phyloP scores from a whole-genome alignment of 2,329 filamentous ascomycete species.

The Colletotrichum salicis region DNA sequence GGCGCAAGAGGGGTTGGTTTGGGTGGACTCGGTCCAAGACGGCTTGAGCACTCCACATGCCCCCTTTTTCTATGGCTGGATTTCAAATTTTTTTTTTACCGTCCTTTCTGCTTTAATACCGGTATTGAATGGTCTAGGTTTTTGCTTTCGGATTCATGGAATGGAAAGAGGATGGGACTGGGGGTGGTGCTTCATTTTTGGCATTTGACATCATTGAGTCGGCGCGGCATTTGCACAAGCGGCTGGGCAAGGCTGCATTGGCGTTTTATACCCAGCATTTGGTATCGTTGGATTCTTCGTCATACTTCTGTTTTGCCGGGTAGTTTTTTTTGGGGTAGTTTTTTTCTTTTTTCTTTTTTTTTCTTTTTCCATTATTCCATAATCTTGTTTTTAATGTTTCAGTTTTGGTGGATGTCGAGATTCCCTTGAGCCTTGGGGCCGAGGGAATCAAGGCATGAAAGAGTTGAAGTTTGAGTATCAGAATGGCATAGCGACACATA shows the following conservation, averaged over 20 bases:
- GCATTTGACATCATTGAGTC: background rate
- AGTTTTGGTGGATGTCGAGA: background rate
- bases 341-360: too few relatives aligned
- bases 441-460: conserved; percentile 10
- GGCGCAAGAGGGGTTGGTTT: conserved; percentile 21
- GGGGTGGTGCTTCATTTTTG: background rate
- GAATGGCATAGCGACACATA: conserved; percentile 30
- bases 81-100: background rate
- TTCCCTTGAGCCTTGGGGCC: background rate
- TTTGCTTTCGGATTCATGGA: background rate
- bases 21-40: conserved; percentile 27
- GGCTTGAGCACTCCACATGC: background rate
- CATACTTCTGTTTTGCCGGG: background rate
- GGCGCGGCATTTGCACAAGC: conserved; percentile 30
- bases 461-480: conserved; percentile 15
- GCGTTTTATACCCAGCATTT: conserved; percentile 36
- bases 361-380: background rate
- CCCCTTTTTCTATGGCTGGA: too few relatives aligned
- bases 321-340: too few relatives aligned
- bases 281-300: conserved; percentile 11
- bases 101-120: background rate
- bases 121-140: conserved; percentile 8
- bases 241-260: conserved; percentile 27
- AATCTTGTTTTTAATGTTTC: conserved; percentile 25
- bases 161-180: background rate